A percentile compares a stretch with the other conserved stretches of the same genome.
Evolutionary conservation across 345 rosid species (phyloP).

Genomic region (Rhizophora apiculata): DNA sequence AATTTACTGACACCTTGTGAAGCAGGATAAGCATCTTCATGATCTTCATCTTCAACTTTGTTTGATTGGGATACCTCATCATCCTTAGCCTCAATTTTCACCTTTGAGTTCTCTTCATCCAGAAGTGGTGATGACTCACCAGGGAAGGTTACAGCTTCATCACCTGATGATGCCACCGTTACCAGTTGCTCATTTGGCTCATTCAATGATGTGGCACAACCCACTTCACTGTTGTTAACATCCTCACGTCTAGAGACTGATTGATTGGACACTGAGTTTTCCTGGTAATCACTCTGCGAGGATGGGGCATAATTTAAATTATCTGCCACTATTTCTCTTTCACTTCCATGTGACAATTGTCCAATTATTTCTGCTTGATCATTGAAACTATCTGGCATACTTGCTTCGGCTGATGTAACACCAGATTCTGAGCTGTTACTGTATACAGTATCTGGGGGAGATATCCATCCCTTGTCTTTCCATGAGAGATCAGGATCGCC

Average conservation of each 20-base stretch:
- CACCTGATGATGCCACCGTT: conserved; percentile 20
- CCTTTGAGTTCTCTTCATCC: conserved; percentile 27
- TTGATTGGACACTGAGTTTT: conserved; percentile 21
- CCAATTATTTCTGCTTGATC: conserved; percentile 35
- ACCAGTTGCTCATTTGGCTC: conserved; percentile 29
- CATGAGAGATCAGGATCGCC: conserved; percentile 35
- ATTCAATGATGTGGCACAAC: conserved; percentile 18
- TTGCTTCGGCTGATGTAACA: conserved; percentile 37
- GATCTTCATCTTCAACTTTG: conserved; percentile 45
- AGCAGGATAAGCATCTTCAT: conserved; percentile 38
- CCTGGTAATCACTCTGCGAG: conserved; percentile 36
- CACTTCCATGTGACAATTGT: conserved; percentile 25
- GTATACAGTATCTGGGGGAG: conserved; percentile 72
- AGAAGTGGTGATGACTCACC: conserved; percentile 32
- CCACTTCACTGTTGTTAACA: conserved; percentile 24
- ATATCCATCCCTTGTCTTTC: conserved; percentile 70
- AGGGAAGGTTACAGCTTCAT: conserved; percentile 31
- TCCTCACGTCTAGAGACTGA: conserved; percentile 20
- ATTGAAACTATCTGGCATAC: conserved; percentile 33
- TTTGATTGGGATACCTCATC: conserved; percentile 28
- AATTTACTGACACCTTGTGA: conserved; percentile 34
- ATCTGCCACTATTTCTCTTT: conserved; percentile 22
- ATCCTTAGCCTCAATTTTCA: conserved; percentile 34
- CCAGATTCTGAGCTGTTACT: conserved; percentile 53
- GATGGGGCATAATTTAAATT: conserved; percentile 27